Conservation (phyloP, 2,329 filamentous ascomycete species). For the Pseudopithomyces chartarum region DNA sequence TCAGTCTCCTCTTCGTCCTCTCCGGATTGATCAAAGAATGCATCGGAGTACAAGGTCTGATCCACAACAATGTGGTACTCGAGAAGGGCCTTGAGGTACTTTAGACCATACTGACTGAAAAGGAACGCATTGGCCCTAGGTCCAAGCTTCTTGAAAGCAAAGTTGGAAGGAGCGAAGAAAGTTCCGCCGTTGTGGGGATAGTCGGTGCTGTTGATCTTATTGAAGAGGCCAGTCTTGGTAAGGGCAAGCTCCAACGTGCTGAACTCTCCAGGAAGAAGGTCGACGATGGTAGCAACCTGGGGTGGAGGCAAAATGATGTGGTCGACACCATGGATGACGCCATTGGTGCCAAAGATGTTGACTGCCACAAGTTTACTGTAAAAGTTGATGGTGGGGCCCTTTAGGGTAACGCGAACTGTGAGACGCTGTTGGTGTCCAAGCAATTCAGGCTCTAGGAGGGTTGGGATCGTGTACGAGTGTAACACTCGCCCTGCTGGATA, state of each 20-base stretch:
- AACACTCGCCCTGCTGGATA: constrained; percentile 72
- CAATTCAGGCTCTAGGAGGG: constrained; percentile 65
- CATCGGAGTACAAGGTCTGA: constrained; percentile 82
- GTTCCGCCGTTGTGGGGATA: constrained; percentile 67
- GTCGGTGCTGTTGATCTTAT: constrained; percentile 59
- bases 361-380: constrained; percentile 71
- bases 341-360: constrained; percentile 77
- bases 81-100: constrained; percentile 77
- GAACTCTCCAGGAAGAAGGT: constrained; percentile 70
- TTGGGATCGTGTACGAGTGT: constrained; percentile 74
- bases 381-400: constrained; percentile 76
- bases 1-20: constrained; percentile 24
- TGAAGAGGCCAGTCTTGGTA: constrained; percentile 72
- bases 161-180: constrained; percentile 80
- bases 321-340: constrained; percentile 79
- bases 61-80: constrained; percentile 79
- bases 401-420: constrained; percentile 65
- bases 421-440: constrained; percentile 68
- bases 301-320: constrained; percentile 78
- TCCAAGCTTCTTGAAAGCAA: constrained; percentile 78
- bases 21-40: constrained; percentile 65
- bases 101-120: constrained; percentile 74
- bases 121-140: constrained; percentile 78
- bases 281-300: constrained; percentile 65
- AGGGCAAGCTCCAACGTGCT: constrained; percentile 78